These are phyloP conservation scores for Tuber umbilicatum DNA, from an alignment of 495 filamentous ascomycete species.

Conservation along the genomic window DNA sequence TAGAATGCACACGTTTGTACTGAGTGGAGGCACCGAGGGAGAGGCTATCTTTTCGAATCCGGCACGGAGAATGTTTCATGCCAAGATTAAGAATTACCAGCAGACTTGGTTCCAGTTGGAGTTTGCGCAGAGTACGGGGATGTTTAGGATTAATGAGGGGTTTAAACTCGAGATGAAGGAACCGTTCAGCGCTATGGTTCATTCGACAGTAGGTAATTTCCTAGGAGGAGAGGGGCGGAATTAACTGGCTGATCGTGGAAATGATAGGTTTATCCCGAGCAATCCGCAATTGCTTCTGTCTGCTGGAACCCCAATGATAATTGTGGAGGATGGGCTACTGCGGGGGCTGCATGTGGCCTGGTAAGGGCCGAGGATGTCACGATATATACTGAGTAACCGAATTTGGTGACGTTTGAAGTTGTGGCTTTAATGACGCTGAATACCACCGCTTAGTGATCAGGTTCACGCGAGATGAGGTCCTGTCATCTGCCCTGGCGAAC, in stretches of 20 bases:
- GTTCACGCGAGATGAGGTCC: neutral
- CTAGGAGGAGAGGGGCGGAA: neutral
- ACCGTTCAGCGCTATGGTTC: slow-evolving; percentile 24
- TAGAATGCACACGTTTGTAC: slow-evolving; percentile 50
- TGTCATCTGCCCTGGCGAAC: no score
- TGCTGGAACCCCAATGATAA: slow-evolving; percentile 62
- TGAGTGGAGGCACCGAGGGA: slow-evolving; percentile 56
- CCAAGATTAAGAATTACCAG: slow-evolving; percentile 52
- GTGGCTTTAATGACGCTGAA: neutral
- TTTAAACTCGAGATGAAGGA: slow-evolving; percentile 49
- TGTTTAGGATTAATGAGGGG: slow-evolving; percentile 56
- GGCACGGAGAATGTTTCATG: slow-evolving; percentile 50
- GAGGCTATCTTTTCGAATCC: slow-evolving; percentile 54
- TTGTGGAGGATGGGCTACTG: slow-evolving; percentile 60
- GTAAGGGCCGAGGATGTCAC: slow-evolving; percentile 64
- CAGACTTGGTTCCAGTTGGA: slow-evolving; percentile 60
- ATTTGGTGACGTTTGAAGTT: neutral
- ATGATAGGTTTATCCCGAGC: slow-evolving; percentile 55
- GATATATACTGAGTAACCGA: slow-evolving; percentile 35
- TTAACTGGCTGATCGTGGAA: slow-evolving; percentile 31
- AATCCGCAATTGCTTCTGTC: slow-evolving; percentile 51
- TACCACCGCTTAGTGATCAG: neutral
- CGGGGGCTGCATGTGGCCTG: slow-evolving; percentile 57
- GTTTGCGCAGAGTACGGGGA: slow-evolving; percentile 46
- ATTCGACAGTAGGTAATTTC: slow-evolving; percentile 22